Percentiles rank a stretch among this genome's conserved stretches.
Conservation (phyloP, 2,329 filamentous ascomycete genomes). For the Nemania sp. region DNA sequence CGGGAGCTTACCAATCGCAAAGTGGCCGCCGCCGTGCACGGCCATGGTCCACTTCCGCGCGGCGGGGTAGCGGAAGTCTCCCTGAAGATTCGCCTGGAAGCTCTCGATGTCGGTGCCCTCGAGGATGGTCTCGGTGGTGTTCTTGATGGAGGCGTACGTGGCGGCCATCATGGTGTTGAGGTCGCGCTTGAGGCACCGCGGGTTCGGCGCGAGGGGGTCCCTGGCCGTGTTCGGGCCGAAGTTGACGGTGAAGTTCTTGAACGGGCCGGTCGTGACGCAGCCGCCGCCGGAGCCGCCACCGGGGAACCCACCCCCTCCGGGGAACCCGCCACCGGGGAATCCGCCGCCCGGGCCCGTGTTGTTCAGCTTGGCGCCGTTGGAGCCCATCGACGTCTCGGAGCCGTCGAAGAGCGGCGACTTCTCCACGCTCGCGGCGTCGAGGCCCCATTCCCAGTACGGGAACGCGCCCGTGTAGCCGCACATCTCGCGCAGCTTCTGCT, state of each 20-base stretch:
- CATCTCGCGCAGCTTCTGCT: constrained; percentile 41
- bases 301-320: constrained; percentile 33
- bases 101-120: constrained; percentile 41
- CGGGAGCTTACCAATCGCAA: constrained; percentile 38
- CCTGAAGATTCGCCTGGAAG: constrained; percentile 50
- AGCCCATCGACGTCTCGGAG: constrained; percentile 48
- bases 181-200: constrained; percentile 50
- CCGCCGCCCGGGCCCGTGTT: constrained; percentile 22
- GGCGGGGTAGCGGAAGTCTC: constrained; percentile 41
- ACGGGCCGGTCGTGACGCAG: constrained; percentile 54
- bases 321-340: neutral
- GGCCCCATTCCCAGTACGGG: constrained; percentile 44
- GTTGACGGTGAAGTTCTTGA: constrained; percentile 47
- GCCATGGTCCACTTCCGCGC: constrained; percentile 36
- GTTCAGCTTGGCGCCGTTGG: constrained; percentile 47
- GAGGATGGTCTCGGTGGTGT: constrained; percentile 46
- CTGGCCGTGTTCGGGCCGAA: constrained; percentile 43
- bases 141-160: constrained; percentile 38
- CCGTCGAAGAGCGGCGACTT: constrained; percentile 53
- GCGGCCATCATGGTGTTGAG: constrained; percentile 43
- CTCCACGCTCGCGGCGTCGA: constrained; percentile 43
- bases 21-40: constrained; percentile 45
- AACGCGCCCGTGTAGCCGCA: constrained; percentile 44
- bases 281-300: constrained; percentile 57
- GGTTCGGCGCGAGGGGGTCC: constrained; percentile 45